A percentile compares a stretch with the other conserved stretches of the same genome.
These are phyloP conservation scores for Hirschioporus abietinus DNA, from an alignment of 768 basidiomycete species.

Conservation along the genomic window DNA sequence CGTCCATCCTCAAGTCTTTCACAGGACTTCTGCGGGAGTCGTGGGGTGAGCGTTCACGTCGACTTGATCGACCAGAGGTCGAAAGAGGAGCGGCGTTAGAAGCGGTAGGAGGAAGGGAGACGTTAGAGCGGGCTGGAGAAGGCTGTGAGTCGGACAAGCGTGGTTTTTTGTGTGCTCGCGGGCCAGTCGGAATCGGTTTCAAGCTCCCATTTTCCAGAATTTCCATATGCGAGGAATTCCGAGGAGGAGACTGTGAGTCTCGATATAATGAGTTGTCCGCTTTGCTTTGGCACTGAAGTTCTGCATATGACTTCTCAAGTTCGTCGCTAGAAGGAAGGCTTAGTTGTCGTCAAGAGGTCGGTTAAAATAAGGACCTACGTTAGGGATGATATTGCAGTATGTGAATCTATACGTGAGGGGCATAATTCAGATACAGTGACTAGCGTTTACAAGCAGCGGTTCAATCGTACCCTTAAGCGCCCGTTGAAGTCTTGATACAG, in stretches of 20 bases:
- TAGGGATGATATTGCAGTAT: constrained; percentile 60
- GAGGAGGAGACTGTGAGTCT: constrained; percentile 37
- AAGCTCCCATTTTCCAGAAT: constrained; percentile 23
- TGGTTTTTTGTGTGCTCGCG: constrained; percentile 75
- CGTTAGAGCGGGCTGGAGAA: constrained; percentile 29
- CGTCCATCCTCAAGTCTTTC: constrained; percentile 42
- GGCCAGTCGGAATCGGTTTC: constrained; percentile 70
- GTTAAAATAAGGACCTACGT: constrained; percentile 48
- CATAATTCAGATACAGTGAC: constrained; percentile 9
- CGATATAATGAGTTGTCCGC: constrained; percentile 25
- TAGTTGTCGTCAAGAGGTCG: constrained; percentile 12
- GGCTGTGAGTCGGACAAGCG: constrained; percentile 52
- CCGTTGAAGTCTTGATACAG: constrained; percentile 63
- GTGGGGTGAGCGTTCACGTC: not conserved
- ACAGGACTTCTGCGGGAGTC: constrained; percentile 10
- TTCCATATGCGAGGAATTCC: constrained; percentile 30
- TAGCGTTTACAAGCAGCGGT: constrained; percentile 8
- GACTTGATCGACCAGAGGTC: constrained; percentile 2
- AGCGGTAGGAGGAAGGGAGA: constrained; percentile 24
- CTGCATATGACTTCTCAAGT: constrained; percentile 70
- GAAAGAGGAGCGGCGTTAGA: constrained; percentile 10
- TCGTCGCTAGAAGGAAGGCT: constrained; percentile 47
- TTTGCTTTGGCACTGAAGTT: constrained; percentile 43
- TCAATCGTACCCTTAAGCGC: constrained; percentile 64
- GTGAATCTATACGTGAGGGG: constrained; percentile 53